These are phyloP conservation scores for Geotrichum reessii DNA, from an alignment of 1,139 yeast genomes.

Conservation along the genomic window DNA sequence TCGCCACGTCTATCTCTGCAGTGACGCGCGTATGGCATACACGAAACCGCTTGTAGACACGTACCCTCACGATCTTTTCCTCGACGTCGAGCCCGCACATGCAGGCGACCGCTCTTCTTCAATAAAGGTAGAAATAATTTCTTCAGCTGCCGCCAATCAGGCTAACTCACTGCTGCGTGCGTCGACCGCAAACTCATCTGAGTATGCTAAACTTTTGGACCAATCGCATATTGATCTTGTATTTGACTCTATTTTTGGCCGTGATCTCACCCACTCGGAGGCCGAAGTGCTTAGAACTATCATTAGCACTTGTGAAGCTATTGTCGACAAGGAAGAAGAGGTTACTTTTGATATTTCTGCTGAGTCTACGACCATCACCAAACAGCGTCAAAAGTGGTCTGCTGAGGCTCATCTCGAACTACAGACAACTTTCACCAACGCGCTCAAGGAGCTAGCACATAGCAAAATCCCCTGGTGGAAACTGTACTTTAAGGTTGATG, in stretches of 20 bases:
- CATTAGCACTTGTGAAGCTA: constrained; percentile 28
- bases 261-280: constrained; percentile 8
- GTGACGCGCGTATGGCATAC: constrained; percentile 23
- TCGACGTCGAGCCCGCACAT: constrained; percentile 22
- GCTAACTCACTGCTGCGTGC: constrained; percentile 29
- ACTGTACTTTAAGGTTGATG: constrained; percentile 37
- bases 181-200: constrained; percentile 31
- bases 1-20: constrained; percentile 28
- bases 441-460: constrained; percentile 1
- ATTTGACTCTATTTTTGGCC: constrained; percentile 23
- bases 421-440: constrained; percentile 26
- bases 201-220: constrained; percentile 25
- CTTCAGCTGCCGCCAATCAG: constrained; percentile 26
- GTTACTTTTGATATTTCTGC: constrained; percentile 25
- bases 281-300: constrained; percentile 23
- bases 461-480: constrained; percentile 37
- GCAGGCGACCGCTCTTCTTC: constrained; percentile 10
- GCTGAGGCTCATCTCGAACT: constrained; percentile 37
- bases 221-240: constrained; percentile 28
- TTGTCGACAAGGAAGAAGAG: constrained; percentile 23
- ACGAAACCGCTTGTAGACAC: constrained; percentile 20
- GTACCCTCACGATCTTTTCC: constrained; percentile 26
- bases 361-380: constrained; percentile 24
- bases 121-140: constrained; percentile 17
- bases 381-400: constrained; percentile 35